These are phyloP conservation scores for Phytophthora foliorum DNA, from an alignment of 352 stramenopile genomes.

Conservation along the genomic window DNA sequence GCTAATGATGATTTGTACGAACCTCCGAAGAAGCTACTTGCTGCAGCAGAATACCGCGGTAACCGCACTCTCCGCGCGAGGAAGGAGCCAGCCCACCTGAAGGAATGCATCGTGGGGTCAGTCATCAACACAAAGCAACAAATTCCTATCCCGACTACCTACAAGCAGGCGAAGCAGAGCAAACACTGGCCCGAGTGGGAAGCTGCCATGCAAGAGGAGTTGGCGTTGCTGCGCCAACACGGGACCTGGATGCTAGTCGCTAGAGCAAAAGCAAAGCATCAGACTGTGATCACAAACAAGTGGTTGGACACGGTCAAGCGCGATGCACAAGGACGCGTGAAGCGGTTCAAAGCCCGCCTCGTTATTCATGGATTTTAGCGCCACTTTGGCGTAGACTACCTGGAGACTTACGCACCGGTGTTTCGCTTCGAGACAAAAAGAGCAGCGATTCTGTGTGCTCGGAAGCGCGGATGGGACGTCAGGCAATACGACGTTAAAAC, in stretches of 20 bases:
- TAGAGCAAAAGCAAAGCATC: conserved; percentile 8
- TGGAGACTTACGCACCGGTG: conserved; percentile 21
- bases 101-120: background rate
- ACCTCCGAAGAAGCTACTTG: background rate
- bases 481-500: conserved; percentile 30
- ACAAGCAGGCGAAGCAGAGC: conserved; percentile 6
- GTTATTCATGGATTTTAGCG: conserved; percentile 21
- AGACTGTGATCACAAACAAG: conserved; percentile 18
- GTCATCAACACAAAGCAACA: background rate
- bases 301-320: conserved; percentile 24
- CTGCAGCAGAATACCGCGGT: background rate
- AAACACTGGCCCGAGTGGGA: conserved; percentile 5
- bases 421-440: conserved; percentile 19
- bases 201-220: conserved; percentile 6
- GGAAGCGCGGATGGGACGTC: conserved; percentile 18
- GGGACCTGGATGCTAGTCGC: conserved; percentile 1
- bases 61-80: background rate
- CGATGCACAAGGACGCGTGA: conserved; percentile 9
- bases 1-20: no score
- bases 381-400: conserved; percentile 17
- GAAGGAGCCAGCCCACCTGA: conserved; percentile 1
- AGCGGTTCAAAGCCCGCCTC: conserved; percentile 22
- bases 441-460: conserved; percentile 8
- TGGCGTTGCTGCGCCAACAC: conserved; percentile 12
- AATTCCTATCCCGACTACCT: conserved; percentile 6